Evolutionary conservation across 2,329 filamentous ascomycete genomes (phyloP).

Genomic region (Paecilomyces variotii): DNA sequence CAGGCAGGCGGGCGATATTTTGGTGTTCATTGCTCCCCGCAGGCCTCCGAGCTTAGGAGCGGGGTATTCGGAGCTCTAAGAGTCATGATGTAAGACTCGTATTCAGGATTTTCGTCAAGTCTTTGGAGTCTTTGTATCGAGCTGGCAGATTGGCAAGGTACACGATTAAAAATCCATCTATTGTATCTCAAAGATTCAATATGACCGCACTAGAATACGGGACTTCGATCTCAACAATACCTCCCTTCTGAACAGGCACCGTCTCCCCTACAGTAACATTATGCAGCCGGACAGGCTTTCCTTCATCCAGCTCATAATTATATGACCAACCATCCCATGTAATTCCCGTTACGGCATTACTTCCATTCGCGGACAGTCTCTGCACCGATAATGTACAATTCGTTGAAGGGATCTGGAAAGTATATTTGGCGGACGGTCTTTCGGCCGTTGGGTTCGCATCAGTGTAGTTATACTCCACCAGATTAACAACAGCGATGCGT

Average conservation of each 20-base stretch:
- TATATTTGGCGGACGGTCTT: conserved; percentile 15
- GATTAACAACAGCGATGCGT: conserved; percentile 49
- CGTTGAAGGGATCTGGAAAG: conserved; percentile 16
- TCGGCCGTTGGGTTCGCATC: conserved; percentile 30
- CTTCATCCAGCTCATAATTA: conserved; percentile 50
- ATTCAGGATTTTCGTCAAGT: too few species aligned
- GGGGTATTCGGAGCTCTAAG: too few species aligned
- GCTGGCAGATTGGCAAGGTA: too few species aligned
- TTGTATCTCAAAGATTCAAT: conserved; percentile 6
- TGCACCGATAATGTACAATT: conserved; percentile 31
- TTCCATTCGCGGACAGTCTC: conserved; percentile 53
- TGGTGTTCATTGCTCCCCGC: background rate
- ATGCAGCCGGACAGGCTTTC: conserved; percentile 44
- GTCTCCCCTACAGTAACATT: conserved; percentile 50
- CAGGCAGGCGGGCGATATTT: background rate
- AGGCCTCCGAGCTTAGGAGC: background rate
- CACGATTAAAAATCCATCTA: too few species aligned
- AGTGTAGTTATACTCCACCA: conserved; percentile 54
- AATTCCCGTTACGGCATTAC: conserved; percentile 54
- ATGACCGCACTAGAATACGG: conserved; percentile 20
- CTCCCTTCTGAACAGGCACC: conserved; percentile 24
- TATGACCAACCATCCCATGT: conserved; percentile 56
- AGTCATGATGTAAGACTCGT: too few species aligned
- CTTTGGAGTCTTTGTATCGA: too few species aligned
- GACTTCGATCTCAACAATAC: conserved; percentile 19